Percentiles rank a stretch among this genome's conserved stretches.
These are phyloP conservation scores for Firmiana major DNA, from an alignment of 345 rosid species.

Conservation along the genomic window DNA sequence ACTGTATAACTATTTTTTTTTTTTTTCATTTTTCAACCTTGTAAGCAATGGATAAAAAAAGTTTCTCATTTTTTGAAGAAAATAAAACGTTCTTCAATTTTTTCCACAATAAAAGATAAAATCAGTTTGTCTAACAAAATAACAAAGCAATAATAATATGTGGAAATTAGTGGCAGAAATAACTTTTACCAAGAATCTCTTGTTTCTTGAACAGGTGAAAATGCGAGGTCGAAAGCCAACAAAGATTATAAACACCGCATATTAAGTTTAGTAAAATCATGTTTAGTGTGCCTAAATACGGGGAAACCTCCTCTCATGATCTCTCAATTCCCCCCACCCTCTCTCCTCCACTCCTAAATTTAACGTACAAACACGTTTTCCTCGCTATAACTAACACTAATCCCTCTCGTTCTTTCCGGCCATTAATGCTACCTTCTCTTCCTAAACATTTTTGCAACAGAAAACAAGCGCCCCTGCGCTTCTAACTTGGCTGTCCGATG, in stretches of 20 bases:
- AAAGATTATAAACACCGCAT: neutral
- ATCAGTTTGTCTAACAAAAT: neutral
- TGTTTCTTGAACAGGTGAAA: neutral
- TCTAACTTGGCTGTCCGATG: neutral
- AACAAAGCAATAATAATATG: neutral
- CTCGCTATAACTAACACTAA: neutral
- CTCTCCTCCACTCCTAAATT: neutral
- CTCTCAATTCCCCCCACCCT: neutral
- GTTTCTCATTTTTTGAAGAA: no score
- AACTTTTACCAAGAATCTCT: neutral
- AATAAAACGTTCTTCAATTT: no score
- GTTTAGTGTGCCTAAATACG: neutral
- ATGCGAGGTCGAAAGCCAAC: neutral
- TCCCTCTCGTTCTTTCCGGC: neutral
- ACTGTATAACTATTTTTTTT: no score
- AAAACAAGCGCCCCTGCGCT: neutral
- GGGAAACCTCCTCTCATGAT: neutral
- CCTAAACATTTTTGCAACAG: neutral
- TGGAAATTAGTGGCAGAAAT: neutral
- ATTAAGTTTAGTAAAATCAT: neutral
- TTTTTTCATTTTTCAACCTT: no score
- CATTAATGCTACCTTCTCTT: neutral
- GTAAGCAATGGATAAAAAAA: no score
- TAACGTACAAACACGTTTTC: neutral
- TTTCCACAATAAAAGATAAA: neutral